Conservation (phyloP, 1,139 yeast genomes). For the Kodamaea sp. region DNA sequence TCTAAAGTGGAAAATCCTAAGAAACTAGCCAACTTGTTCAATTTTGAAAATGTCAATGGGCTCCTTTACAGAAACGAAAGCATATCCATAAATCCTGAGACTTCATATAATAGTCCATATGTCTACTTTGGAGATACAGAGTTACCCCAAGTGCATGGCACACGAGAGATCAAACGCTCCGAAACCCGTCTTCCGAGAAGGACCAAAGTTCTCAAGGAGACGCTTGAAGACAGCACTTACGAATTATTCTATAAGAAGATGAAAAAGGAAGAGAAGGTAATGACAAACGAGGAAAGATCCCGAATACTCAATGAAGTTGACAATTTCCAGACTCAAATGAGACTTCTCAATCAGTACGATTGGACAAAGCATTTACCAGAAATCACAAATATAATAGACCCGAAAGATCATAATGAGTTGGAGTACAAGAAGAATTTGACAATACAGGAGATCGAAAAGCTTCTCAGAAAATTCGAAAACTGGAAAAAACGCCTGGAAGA, state of each 20-base stretch:
- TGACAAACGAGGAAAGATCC: constrained; percentile 59
- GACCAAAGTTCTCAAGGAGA: constrained; percentile 31
- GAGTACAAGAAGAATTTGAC: constrained; percentile 52
- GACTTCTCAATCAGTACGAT: constrained; percentile 48
- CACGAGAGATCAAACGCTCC: constrained; percentile 5
- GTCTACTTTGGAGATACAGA: constrained; percentile 13
- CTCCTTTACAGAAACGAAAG: constrained; percentile 25
- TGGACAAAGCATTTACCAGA: constrained; percentile 57
- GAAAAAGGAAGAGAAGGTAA: constrained; percentile 66
- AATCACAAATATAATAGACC: constrained; percentile 56
- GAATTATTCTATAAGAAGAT: constrained; percentile 57
- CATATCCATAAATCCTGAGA: constrained; percentile 16
- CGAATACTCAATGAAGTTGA: constrained; percentile 53
- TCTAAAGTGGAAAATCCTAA: constrained; percentile 19
- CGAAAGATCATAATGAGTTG: constrained; percentile 49
- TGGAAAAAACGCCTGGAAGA: constrained; percentile 39
- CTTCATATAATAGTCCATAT: constrained; percentile 12
- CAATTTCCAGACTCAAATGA: constrained; percentile 46
- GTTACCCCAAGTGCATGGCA: constrained; percentile 6
- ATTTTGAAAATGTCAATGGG: constrained; percentile 34
- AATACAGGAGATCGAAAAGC: constrained; percentile 46
- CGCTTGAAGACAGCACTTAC: constrained; percentile 48
- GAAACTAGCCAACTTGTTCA: constrained; percentile 21
- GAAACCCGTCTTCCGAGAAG: constrained; percentile 22
- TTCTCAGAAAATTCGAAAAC: constrained; percentile 49